A percentile compares a stretch with the other conserved stretches of the same genome.
phyloP scores from a whole-genome alignment of 805 yeast genomes.

The Barnettozyma vustinii region DNA sequence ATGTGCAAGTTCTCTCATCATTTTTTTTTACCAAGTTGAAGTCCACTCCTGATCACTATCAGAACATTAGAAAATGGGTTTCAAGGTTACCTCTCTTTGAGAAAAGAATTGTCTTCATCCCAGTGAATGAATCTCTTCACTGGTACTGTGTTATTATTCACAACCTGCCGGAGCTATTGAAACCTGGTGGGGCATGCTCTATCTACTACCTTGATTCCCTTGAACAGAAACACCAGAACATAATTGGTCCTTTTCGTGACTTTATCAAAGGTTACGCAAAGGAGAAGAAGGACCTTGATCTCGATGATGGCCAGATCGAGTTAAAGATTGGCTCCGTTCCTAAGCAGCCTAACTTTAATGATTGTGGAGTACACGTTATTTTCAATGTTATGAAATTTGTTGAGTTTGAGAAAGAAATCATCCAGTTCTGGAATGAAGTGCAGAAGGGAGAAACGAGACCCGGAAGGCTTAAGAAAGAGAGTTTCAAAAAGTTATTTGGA shows the following conservation, averaged over 20 bases:
- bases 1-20: slow-evolving; percentile 60
- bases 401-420: slow-evolving; percentile 41
- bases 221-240: slow-evolving; percentile 48
- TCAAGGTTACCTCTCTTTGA: slow-evolving; percentile 56
- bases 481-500: slow-evolving; percentile 18
- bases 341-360: slow-evolving; percentile 81
- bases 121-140: slow-evolving; percentile 75
- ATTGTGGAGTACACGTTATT: slow-evolving; percentile 91
- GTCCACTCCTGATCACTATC: slow-evolving; percentile 42
- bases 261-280: slow-evolving; percentile 65
- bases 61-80: slow-evolving; percentile 74
- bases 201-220: slow-evolving; percentile 71
- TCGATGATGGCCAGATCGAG: slow-evolving; percentile 43
- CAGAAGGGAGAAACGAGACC: background rate
- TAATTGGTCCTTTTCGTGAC: slow-evolving; percentile 46
- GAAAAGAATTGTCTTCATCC: slow-evolving; percentile 62
- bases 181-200: slow-evolving; percentile 12
- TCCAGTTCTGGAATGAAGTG: slow-evolving; percentile 39
- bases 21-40: slow-evolving; percentile 72
- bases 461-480: slow-evolving; percentile 11
- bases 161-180: slow-evolving; percentile 36
- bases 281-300: slow-evolving; percentile 48
- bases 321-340: slow-evolving; percentile 59
- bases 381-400: slow-evolving; percentile 62
- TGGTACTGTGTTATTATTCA: slow-evolving; percentile 83